phyloP scores from a whole-genome alignment of 352 stramenopile species.

The Phytophthora idaei region DNA sequence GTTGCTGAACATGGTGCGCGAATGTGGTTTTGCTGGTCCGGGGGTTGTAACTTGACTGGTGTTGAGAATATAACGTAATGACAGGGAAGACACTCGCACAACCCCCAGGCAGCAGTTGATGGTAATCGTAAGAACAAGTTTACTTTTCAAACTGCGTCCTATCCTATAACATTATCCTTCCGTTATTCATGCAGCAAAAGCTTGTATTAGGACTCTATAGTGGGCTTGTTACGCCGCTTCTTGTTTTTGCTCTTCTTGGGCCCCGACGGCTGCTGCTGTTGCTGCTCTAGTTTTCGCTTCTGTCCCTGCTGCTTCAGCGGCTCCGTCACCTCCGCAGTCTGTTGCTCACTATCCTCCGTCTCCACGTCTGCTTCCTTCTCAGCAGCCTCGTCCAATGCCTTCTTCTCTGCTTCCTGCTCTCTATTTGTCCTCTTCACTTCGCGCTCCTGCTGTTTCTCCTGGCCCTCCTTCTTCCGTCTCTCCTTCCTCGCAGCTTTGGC shows the following conservation, averaged over 20 bases:
- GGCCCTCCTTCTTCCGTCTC: conserved; percentile 60
- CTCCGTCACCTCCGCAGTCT: neutral
- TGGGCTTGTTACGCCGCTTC: conserved; percentile 22
- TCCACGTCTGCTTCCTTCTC: neutral
- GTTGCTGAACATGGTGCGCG: neutral
- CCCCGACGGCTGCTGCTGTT: conserved; percentile 2
- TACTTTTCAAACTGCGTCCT: neutral
- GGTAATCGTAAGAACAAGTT: neutral
- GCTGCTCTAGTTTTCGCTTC: conserved; percentile 14
- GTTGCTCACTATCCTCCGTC: conserved; percentile 1
- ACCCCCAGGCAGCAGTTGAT: neutral
- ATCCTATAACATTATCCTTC: neutral
- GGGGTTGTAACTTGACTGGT: neutral
- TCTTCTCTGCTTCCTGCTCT: conserved; percentile 31
- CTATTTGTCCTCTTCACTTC: conserved; percentile 45
- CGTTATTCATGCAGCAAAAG: neutral
- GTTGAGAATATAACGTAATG: neutral
- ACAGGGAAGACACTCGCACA: neutral
- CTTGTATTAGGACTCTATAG: conserved; percentile 16
- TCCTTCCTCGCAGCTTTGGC: conserved; percentile 67
- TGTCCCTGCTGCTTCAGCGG: conserved; percentile 1
- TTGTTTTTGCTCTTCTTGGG: conserved; percentile 31
- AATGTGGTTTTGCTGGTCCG: neutral
- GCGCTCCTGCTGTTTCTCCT: conserved; percentile 50
- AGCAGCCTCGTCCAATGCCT: conserved; percentile 3